Evolutionary conservation across 495 filamentous ascomycete genomes (phyloP).

Genomic region (Lasiosphaeris hirsuta): DNA sequence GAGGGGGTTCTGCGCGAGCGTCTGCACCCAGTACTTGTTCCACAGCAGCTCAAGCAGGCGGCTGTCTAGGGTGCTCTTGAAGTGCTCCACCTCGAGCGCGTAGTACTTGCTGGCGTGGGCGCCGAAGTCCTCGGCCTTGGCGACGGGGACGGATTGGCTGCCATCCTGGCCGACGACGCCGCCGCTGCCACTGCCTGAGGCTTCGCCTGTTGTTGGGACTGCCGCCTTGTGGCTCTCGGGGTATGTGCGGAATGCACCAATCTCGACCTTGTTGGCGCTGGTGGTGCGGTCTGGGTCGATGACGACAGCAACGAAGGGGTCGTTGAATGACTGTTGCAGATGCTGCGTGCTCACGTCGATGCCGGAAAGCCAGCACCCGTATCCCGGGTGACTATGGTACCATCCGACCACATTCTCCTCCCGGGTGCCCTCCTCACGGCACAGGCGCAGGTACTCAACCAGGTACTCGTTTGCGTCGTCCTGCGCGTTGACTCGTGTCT

Average conservation of each 20-base stretch:
- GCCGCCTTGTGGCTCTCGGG: constrained; percentile 65
- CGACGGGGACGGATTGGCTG: constrained; percentile 76
- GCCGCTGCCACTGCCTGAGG: constrained; percentile 41
- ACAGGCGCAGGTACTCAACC: constrained; percentile 73
- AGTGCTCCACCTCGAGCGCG: constrained; percentile 83
- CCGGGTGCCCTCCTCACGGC: constrained; percentile 66
- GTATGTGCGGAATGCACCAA: constrained; percentile 93
- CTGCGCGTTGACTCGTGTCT: constrained; percentile 94
- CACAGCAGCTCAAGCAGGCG: constrained; percentile 84
- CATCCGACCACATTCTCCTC: constrained; percentile 92
- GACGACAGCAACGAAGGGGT: constrained; percentile 94
- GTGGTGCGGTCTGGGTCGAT: constrained; percentile 97
- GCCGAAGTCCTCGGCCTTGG: constrained; percentile 94
- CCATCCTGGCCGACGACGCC: constrained; percentile 27
- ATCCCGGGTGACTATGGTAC: constrained; percentile 98
- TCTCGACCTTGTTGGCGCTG: constrained; percentile 91
- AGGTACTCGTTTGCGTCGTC: constrained; percentile 97
- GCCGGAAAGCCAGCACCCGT: constrained; percentile 96
- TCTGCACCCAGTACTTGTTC: constrained; percentile 99
- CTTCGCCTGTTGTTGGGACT: background rate
- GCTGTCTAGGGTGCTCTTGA: constrained; percentile 85
- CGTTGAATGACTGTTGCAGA: constrained; percentile 74
- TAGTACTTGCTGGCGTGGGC: constrained; percentile 90
- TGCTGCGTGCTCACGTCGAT: constrained; percentile 90
- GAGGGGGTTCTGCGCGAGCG: constrained; percentile 90